These are phyloP conservation scores for Amanita pallidorosea DNA, from an alignment of 768 basidiomycete genomes.

Conservation along the genomic window DNA sequence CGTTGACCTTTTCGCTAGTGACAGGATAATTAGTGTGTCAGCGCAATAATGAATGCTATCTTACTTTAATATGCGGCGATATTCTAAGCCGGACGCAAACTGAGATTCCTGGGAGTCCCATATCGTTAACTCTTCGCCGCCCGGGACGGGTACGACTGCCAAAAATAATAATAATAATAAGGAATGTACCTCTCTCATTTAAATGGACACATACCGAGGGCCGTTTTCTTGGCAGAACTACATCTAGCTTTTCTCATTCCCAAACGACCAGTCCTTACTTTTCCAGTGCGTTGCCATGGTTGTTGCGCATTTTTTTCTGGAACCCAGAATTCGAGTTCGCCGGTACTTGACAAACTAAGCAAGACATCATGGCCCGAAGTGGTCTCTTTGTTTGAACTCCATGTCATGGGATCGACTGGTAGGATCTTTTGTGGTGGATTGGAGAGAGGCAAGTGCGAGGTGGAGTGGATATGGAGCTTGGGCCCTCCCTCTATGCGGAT, in stretches of 20 bases:
- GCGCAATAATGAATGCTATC: slow-evolving; percentile 8
- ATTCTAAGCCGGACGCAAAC: slow-evolving; percentile 86
- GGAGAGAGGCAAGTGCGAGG: slow-evolving; percentile 41
- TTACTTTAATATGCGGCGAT: slow-evolving; percentile 50
- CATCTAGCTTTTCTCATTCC: slow-evolving; percentile 67
- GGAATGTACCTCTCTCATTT: slow-evolving; percentile 1
- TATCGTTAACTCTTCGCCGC: slow-evolving; percentile 77
- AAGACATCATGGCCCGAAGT: slow-evolving; percentile 60
- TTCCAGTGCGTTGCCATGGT: slow-evolving; percentile 61
- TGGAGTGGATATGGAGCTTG: slow-evolving; percentile 34
- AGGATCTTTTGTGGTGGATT: slow-evolving; percentile 44
- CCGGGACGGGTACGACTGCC: slow-evolving; percentile 47
- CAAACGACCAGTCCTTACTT: slow-evolving; percentile 58
- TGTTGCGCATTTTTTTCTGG: slow-evolving; percentile 28
- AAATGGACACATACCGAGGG: slow-evolving; percentile 47
- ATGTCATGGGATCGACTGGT: slow-evolving; percentile 84
- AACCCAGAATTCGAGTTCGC: slow-evolving; percentile 84
- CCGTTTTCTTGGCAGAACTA: slow-evolving; percentile 89
- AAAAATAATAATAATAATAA: slow-evolving; percentile 5
- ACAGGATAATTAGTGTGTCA: not conserved
- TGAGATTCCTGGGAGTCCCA: slow-evolving; percentile 96
- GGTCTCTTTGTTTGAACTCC: slow-evolving; percentile 36
- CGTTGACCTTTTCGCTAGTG: slow-evolving; percentile 51
- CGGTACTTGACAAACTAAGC: slow-evolving; percentile 64
- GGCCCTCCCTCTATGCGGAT: slow-evolving; percentile 32